phyloP scores from a whole-genome alignment of 2,329 filamentous ascomycete genomes.

The Penicillium sp. region DNA sequence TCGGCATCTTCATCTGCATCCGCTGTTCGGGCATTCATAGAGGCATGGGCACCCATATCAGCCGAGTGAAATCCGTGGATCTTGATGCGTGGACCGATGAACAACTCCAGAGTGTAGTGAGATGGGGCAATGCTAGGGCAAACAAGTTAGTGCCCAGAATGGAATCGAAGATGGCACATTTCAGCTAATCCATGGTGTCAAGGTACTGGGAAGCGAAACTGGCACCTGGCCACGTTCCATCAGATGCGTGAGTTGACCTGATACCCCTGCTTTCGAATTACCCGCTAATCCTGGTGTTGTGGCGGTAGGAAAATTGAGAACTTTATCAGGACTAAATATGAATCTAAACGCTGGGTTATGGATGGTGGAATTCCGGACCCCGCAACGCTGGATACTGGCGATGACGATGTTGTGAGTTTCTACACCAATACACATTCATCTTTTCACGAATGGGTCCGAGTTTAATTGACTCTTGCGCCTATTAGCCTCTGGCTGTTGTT shows the following conservation, averaged over 20 bases:
- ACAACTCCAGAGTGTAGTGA: conserved; percentile 89
- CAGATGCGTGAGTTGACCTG: conserved; percentile 68
- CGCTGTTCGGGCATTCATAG: conserved; percentile 98
- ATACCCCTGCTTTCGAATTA: not conserved
- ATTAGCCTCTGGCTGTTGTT: conserved; percentile 67
- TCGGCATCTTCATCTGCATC: conserved; percentile 97
- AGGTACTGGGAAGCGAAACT: conserved; percentile 94
- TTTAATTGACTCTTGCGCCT: conserved; percentile 20
- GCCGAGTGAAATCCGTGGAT: conserved; percentile 96
- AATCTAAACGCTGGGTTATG: conserved; percentile 99
- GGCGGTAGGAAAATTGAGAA: conserved; percentile 86
- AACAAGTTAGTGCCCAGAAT: conserved; percentile 71
- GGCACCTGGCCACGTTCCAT: conserved; percentile 86
- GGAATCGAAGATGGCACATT: not conserved
- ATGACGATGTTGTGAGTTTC: conserved; percentile 76
- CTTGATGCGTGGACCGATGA: conserved; percentile 99
- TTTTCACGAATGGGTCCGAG: not conserved
- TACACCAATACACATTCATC: not conserved
- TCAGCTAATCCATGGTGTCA: conserved; percentile 21
- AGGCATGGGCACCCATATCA: conserved; percentile 98
- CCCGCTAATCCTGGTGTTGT: conserved; percentile 19
- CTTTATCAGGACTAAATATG: conserved; percentile 98
- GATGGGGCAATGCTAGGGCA: conserved; percentile 93
- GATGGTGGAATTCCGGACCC: conserved; percentile 94
- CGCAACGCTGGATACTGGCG: conserved; percentile 82